Conservation (phyloP, 1,284 basidiomycete species). For the Tremellales sp. region DNA sequence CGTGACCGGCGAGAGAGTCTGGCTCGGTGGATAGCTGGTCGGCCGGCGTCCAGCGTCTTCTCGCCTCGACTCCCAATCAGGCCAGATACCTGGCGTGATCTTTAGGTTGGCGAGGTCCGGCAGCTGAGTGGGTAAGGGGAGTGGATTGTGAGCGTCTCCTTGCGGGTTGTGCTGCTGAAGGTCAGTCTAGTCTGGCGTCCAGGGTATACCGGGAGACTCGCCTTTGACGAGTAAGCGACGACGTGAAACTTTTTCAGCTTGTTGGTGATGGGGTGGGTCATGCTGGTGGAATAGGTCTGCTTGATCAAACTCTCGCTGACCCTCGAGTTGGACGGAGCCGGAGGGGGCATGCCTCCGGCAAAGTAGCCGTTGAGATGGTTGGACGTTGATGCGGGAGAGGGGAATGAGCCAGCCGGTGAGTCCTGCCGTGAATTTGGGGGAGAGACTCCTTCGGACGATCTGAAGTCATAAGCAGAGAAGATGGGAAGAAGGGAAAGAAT, state of each 20-base stretch:
- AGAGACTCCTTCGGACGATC: slow-evolving; percentile 38
- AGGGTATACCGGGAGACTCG: slow-evolving; percentile 6
- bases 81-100: slow-evolving; percentile 42
- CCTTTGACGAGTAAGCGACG: slow-evolving; percentile 45
- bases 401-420: slow-evolving; percentile 8
- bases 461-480: slow-evolving; percentile 2
- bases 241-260: slow-evolving; percentile 47
- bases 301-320: slow-evolving; percentile 41
- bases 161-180: slow-evolving; percentile 36
- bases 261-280: slow-evolving; percentile 40
- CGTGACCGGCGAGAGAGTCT: slow-evolving; percentile 14
- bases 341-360: slow-evolving; percentile 9
- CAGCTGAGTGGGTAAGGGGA: slow-evolving; percentile 42
- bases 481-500: slow-evolving; percentile 7
- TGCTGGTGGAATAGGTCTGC: slow-evolving; percentile 47
- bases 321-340: slow-evolving; percentile 13
- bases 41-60: slow-evolving; percentile 22
- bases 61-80: slow-evolving; percentile 42
- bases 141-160: slow-evolving; percentile 37
- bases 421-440: slow-evolving; percentile 29
- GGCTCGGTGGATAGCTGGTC: too few relatives aligned
- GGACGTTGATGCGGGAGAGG: slow-evolving; percentile 14
- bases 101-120: slow-evolving; percentile 37
- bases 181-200: slow-evolving; percentile 1
- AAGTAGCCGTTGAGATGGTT: slow-evolving; percentile 18